These are phyloP conservation scores for Chaetomium sp. DNA, from an alignment of 2,329 filamentous ascomycete species.

Conservation along the genomic window DNA sequence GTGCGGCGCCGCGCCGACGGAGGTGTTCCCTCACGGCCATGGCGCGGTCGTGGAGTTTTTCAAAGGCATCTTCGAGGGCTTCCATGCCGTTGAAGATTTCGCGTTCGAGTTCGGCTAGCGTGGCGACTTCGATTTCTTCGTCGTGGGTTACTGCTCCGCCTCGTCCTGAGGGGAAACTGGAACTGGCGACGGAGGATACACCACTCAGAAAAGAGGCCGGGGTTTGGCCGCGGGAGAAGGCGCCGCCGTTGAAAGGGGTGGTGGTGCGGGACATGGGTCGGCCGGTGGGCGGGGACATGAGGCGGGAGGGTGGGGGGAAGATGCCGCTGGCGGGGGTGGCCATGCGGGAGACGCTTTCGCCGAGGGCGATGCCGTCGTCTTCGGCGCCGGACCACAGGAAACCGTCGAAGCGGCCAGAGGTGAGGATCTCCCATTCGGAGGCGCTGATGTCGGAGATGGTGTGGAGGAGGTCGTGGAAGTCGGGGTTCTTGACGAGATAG, in stretches of 20 bases:
- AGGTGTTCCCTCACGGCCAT: constrained; percentile 73
- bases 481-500: constrained; percentile 76
- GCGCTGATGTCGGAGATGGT: constrained; percentile 82
- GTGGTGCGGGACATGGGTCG: constrained; percentile 48
- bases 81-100: constrained; percentile 96
- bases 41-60: constrained; percentile 78
- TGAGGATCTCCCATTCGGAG: constrained; percentile 95
- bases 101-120: constrained; percentile 82
- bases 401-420: constrained; percentile 88
- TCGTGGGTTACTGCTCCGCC: constrained; percentile 72
- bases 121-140: constrained; percentile 87
- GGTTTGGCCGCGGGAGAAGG: constrained; percentile 32
- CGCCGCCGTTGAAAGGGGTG: constrained; percentile 39
- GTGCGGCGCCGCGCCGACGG: constrained; percentile 73
- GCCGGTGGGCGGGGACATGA: constrained; percentile 31
- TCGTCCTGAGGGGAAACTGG: constrained; percentile 33
- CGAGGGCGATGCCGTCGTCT: constrained; percentile 33
- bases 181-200: constrained; percentile 36
- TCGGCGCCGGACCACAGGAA: constrained; percentile 94
- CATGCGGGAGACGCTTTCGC: constrained; percentile 44
- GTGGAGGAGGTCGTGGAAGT: constrained; percentile 77
- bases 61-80: constrained; percentile 86
- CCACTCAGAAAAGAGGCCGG: constrained; percentile 52
- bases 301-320: constrained; percentile 33
- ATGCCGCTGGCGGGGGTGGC: constrained; percentile 48